phyloP scores from a whole-genome alignment of 2,329 filamentous ascomycete genomes.

The Sporothrix dimorphospora region DNA sequence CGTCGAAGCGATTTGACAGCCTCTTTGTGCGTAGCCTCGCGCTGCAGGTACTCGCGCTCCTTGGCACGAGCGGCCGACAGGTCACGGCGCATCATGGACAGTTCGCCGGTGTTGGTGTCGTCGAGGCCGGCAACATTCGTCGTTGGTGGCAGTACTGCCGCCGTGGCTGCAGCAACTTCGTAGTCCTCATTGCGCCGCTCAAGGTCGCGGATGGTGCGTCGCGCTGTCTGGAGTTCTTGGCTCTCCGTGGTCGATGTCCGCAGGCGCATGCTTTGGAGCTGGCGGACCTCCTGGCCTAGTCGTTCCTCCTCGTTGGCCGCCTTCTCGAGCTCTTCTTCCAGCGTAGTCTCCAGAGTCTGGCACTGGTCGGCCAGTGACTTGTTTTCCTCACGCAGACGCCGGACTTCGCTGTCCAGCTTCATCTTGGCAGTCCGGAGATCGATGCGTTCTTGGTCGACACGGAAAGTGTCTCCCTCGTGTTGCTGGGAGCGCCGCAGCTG shows the following conservation, averaged over 20 bases:
- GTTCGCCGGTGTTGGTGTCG: slow-evolving; percentile 51
- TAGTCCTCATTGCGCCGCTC: slow-evolving; percentile 63
- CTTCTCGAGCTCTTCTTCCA: slow-evolving; percentile 68
- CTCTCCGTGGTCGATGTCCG: slow-evolving; percentile 52
- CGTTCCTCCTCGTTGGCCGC: slow-evolving; percentile 68
- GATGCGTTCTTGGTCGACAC: slow-evolving; percentile 68
- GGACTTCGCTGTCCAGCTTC: slow-evolving; percentile 69
- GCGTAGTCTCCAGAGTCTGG: slow-evolving; percentile 61
- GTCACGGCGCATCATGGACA: slow-evolving; percentile 65
- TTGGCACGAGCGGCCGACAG: slow-evolving; percentile 66
- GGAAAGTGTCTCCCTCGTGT: slow-evolving; percentile 61
- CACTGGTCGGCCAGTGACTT: slow-evolving; percentile 59
- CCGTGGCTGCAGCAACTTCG: slow-evolving; percentile 45
- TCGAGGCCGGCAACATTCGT: slow-evolving; percentile 29
- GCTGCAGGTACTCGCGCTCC: slow-evolving; percentile 66
- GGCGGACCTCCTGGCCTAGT: slow-evolving; percentile 57
- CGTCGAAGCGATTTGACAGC: slow-evolving; percentile 65
- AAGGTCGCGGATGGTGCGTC: slow-evolving; percentile 66
- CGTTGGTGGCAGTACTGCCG: slow-evolving; percentile 39
- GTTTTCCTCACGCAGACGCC: slow-evolving; percentile 67
- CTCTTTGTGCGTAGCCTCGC: slow-evolving; percentile 67
- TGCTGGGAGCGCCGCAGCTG: slow-evolving; percentile 60
- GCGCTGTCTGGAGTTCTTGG: slow-evolving; percentile 60
- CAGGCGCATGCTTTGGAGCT: slow-evolving; percentile 52
- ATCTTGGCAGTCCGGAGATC: slow-evolving; percentile 69